Evolutionary conservation across 1,139 yeast genomes (phyloP), one percentile per base, ranked within the genome.

Genomic region (Geotrichum restrictum): DNA sequence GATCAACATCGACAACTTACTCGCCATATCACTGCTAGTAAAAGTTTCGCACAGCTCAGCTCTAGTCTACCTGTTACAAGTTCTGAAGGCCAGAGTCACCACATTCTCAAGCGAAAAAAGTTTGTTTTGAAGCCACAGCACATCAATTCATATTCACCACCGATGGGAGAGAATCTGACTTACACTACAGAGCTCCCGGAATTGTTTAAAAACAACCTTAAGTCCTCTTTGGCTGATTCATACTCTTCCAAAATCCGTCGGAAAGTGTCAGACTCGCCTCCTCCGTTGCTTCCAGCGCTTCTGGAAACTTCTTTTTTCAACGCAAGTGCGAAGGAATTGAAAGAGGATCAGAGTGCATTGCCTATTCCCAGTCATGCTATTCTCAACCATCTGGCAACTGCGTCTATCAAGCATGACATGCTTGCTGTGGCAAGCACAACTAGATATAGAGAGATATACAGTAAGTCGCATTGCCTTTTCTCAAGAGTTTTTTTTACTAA

Each of bases 241-340:
- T 89, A 50, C 74, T 95, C 82, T 47, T 80, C 36, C 8, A 38
- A 33, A 27, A 31, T 45, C 29, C 31, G 45, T 27, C 43, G 44
- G 6, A 51, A 37, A 37, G 51, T 43, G 29, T 16, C n/a, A n/a
- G 31, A 40, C 14, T 13, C 11, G 33, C 51, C 85, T 3, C 98
- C 98, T 4, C 98, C 98, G 2, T 95, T 86, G 67, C 75, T 93
- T 41, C 98, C 98, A 5, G 98, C 98, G 6, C 98, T 91, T 66
- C 74, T 93, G 58, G 96, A 93, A 68, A 87, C 89, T 62, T 98
- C 93, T 43, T 84, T 93, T 57, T 75, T 93, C 60, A 93, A 93
- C 72, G 84, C 91, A 60, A 83, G 81, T 64, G 78, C 80, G 49
- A 73, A 71, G 49, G 74, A 74, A 44, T 45, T 45, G 18, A 79